Evolutionary conservation across 495 filamentous ascomycete genomes (phyloP).

Genomic region (Penicillium salamii): DNA sequence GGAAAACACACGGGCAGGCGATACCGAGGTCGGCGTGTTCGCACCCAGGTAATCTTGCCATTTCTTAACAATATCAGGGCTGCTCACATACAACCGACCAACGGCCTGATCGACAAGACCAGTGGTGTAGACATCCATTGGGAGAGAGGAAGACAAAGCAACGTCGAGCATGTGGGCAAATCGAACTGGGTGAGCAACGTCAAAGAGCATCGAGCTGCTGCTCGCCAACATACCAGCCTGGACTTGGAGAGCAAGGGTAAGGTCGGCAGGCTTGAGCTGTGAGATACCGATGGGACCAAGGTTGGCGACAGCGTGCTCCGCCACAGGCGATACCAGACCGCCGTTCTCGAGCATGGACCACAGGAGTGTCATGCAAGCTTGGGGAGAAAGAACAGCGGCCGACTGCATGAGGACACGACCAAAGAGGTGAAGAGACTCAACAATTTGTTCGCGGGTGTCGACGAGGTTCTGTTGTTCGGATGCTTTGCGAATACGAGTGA

Average conservation of each 20-base stretch:
- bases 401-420: slow-evolving; percentile 51
- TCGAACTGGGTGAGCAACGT: slow-evolving; percentile 54
- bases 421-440: slow-evolving; percentile 82
- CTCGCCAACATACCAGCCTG: slow-evolving; percentile 60
- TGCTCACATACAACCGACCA: slow-evolving; percentile 47
- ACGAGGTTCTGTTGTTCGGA: slow-evolving; percentile 25
- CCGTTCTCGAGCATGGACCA: slow-evolving; percentile 76
- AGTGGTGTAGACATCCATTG: slow-evolving; percentile 50
- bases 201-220: slow-evolving; percentile 39
- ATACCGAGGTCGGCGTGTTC: slow-evolving; percentile 26
- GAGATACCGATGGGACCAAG: slow-evolving; percentile 59
- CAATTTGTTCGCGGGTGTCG: slow-evolving; percentile 64
- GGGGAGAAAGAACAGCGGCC: slow-evolving; percentile 46
- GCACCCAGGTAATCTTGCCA: slow-evolving; percentile 56
- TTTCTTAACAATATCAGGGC: slow-evolving; percentile 54
- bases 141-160: slow-evolving; percentile 44
- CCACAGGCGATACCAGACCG: slow-evolving; percentile 57
- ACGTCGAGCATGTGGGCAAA: slow-evolving; percentile 62
- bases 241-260: slow-evolving; percentile 59
- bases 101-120: slow-evolving; percentile 56
- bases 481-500: slow-evolving; percentile 66
- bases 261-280: slow-evolving; percentile 53
- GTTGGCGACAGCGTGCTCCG: slow-evolving; percentile 59
- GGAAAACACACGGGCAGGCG: slow-evolving; percentile 4
- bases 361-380: slow-evolving; percentile 57